Percentiles rank a stretch among this genome's conserved stretches.
Conservation (phyloP, 768 basidiomycete species). For the Mycena rosella region DNA sequence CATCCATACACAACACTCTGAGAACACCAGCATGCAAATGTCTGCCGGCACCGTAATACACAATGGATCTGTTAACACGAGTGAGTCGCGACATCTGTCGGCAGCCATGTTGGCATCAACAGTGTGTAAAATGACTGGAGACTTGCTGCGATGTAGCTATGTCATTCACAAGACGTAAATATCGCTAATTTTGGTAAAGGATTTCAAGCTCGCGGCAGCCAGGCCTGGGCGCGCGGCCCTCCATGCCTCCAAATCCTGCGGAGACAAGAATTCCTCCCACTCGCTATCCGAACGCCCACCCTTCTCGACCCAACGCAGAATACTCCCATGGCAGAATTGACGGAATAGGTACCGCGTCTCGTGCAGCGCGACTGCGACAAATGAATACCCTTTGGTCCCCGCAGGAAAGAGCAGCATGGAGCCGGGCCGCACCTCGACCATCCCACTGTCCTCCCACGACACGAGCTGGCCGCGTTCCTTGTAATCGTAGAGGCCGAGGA, state of each 20-base stretch:
- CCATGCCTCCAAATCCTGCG: neutral
- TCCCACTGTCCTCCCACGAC: neutral
- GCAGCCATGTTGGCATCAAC: no score
- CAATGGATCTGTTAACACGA: no score
- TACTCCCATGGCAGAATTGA: neutral
- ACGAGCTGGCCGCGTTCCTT: neutral
- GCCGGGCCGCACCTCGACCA: neutral
- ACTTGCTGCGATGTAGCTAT: no score
- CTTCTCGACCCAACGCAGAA: neutral
- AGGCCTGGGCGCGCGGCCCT: neutral
- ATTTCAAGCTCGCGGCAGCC: neutral
- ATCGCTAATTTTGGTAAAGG: neutral
- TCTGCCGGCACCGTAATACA: no score
- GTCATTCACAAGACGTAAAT: neutral
- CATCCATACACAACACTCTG: no score
- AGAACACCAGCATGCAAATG: no score
- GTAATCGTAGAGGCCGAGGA: neutral
- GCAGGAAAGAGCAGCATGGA: neutral
- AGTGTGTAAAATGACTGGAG: no score
- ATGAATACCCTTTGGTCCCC: neutral
- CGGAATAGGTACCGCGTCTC: neutral
- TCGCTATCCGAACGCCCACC: neutral
- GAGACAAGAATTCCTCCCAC: neutral
- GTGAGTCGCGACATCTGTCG: no score
- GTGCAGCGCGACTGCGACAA: neutral